Percentiles rank a stretch among this genome's conserved stretches.
These are phyloP conservation scores for Rhipidocladum racemiflorum DNA, from an alignment of 176 grass and related monocot genomes.

Conservation along the genomic window DNA sequence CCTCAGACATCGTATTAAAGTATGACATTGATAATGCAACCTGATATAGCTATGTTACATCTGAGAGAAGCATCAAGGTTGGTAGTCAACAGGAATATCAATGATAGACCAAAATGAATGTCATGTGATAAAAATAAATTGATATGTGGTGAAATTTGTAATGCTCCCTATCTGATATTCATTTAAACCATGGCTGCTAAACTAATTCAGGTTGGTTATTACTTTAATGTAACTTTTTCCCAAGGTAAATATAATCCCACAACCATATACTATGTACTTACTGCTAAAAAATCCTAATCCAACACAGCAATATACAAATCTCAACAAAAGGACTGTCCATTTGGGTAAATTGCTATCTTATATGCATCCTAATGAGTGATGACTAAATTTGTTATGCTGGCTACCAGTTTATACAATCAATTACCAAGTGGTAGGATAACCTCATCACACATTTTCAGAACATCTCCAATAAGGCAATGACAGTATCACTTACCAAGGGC, in stretches of 20 bases:
- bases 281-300: conserved; percentile 1
- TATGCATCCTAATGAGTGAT: too few species aligned
- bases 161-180: not conserved
- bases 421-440: too few species aligned
- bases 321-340: not conserved
- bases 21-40: not conserved
- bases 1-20: not conserved
- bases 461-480: too few species aligned
- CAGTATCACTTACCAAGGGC: too few species aligned
- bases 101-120: not conserved
- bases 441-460: too few species aligned
- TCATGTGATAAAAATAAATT: not conserved
- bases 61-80: not conserved
- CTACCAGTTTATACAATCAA: too few species aligned
- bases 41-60: not conserved
- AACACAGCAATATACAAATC: not conserved
- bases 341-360: not conserved
- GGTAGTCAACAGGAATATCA: not conserved
- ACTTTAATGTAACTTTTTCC: not conserved
- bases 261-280: not conserved
- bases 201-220: not conserved
- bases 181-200: not conserved
- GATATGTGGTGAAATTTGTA: not conserved
- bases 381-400: too few species aligned
- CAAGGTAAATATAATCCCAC: not conserved